phyloP scores from a whole-genome alignment of 805 yeast genomes.

The Kluyveromyces dobzhanskii region DNA sequence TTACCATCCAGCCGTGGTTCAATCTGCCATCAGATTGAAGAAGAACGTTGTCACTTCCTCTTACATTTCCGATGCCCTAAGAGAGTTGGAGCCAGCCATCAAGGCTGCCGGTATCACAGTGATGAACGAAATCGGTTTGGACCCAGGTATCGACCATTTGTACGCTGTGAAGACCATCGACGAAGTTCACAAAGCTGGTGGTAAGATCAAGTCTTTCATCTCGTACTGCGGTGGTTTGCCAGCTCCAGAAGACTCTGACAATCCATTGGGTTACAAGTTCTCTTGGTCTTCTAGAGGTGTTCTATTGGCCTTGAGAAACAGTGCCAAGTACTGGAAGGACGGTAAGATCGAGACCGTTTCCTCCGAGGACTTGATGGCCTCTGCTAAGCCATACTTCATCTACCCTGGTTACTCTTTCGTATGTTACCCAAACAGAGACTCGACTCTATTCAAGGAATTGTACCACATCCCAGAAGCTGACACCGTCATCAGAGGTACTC shows the following conservation, averaged over 20 bases:
- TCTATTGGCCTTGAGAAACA: constrained; percentile 86
- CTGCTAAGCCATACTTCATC: constrained; percentile 91
- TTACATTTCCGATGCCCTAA: constrained; percentile 89
- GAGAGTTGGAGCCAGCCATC: constrained; percentile 77
- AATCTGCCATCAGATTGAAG: constrained; percentile 83
- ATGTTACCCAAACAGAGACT: constrained; percentile 96
- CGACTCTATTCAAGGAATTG: constrained; percentile 85
- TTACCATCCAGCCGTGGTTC: constrained; percentile 87
- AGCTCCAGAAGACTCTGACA: constrained; percentile 95
- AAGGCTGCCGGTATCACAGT: constrained; percentile 94
- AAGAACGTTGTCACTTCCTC: constrained; percentile 91
- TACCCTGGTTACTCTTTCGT: constrained; percentile 94
- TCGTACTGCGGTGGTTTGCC: constrained; percentile 99
- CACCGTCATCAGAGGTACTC: constrained; percentile 92
- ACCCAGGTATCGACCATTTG: constrained; percentile 97
- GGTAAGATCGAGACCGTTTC: constrained; percentile 73
- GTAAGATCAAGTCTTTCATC: constrained; percentile 87
- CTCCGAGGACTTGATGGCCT: constrained; percentile 88
- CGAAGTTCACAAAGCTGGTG: constrained; percentile 86
- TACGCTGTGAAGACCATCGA: constrained; percentile 97
- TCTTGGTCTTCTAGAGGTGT: constrained; percentile 99
- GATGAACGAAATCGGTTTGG: constrained; percentile 97
- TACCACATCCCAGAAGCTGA: constrained; percentile 96
- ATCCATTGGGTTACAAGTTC: constrained; percentile 97
- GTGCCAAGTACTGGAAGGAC: constrained; percentile 81